Conservation (phyloP, 257 asterid species). For the Lantana camara region DNA sequence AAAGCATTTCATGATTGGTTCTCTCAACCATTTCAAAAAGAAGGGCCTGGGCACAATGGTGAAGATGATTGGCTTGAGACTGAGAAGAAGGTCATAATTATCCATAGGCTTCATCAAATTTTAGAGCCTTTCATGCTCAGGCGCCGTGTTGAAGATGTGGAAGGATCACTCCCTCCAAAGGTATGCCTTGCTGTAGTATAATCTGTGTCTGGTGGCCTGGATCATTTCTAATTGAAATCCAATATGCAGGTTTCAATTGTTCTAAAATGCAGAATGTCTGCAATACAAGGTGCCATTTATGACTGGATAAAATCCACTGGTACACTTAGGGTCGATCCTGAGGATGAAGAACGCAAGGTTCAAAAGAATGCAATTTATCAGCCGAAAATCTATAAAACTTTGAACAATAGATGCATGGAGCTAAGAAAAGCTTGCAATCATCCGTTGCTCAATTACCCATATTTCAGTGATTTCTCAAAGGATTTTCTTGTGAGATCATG, state of each 20-base stretch:
- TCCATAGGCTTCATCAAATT: slow-evolving; percentile 98
- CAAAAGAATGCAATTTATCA: slow-evolving; percentile 79
- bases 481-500: slow-evolving; percentile 96
- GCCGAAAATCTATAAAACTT: slow-evolving; percentile 70
- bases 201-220: slow-evolving; percentile 14
- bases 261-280: slow-evolving; percentile 95
- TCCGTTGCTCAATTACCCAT: slow-evolving; percentile 94
- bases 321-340: slow-evolving; percentile 94
- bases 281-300: slow-evolving; percentile 88
- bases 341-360: slow-evolving; percentile 82
- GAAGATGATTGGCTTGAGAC: slow-evolving; percentile 99
- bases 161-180: slow-evolving; percentile 99
- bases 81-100: slow-evolving; percentile 95
- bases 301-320: slow-evolving; percentile 99
- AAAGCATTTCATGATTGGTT: slow-evolving; percentile 99
- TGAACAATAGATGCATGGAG: slow-evolving; percentile 97
- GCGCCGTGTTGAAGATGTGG: slow-evolving; percentile 99
- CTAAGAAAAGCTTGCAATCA: slow-evolving; percentile 96
- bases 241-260: slow-evolving; percentile 86
- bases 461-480: slow-evolving; percentile 82
- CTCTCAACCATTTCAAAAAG: slow-evolving; percentile 96
- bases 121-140: slow-evolving; percentile 99
- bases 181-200: slow-evolving; percentile 36
- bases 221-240: slow-evolving; percentile 38
- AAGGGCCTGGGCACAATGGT: slow-evolving; percentile 73